These are phyloP conservation scores for Aspergillus avenaceus DNA, from an alignment of 495 filamentous ascomycete genomes.

Conservation along the genomic window DNA sequence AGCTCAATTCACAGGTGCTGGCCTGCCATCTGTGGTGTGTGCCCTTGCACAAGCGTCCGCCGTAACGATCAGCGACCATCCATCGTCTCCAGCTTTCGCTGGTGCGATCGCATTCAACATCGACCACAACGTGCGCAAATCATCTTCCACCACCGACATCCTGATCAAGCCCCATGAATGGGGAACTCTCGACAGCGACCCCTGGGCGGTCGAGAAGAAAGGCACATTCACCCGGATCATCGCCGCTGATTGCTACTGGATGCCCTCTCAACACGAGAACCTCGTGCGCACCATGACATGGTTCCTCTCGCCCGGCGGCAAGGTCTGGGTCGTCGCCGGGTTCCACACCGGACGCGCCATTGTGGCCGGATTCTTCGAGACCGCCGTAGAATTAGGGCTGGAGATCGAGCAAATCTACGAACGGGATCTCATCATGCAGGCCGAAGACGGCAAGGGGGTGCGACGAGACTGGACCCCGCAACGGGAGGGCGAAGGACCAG, in stretches of 20 bases:
- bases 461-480: constrained; percentile 58
- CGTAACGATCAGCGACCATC: constrained; percentile 76
- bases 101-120: constrained; percentile 61
- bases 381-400: constrained; percentile 53
- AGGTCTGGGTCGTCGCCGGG: constrained; percentile 66
- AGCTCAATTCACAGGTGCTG: constrained; percentile 53
- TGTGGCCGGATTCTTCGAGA: constrained; percentile 68
- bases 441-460: constrained; percentile 45
- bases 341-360: constrained; percentile 81
- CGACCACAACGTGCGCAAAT: constrained; percentile 41
- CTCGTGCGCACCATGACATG: constrained; percentile 64
- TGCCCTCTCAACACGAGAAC: constrained; percentile 71
- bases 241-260: constrained; percentile 84
- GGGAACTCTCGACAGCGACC: constrained; percentile 54
- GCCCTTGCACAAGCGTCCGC: constrained; percentile 57
- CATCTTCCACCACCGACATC: constrained; percentile 15
- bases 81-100: constrained; percentile 59
- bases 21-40: constrained; percentile 66
- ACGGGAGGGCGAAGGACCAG: constrained; percentile 59
- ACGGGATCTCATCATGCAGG: constrained; percentile 59
- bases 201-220: constrained; percentile 47
- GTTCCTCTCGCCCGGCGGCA: constrained; percentile 59
- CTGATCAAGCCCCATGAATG: constrained; percentile 65
- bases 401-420: constrained; percentile 70
- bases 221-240: constrained; percentile 64